phyloP scores from a whole-genome alignment of 1,139 yeast species.

The Suhomyces yuchorum region DNA sequence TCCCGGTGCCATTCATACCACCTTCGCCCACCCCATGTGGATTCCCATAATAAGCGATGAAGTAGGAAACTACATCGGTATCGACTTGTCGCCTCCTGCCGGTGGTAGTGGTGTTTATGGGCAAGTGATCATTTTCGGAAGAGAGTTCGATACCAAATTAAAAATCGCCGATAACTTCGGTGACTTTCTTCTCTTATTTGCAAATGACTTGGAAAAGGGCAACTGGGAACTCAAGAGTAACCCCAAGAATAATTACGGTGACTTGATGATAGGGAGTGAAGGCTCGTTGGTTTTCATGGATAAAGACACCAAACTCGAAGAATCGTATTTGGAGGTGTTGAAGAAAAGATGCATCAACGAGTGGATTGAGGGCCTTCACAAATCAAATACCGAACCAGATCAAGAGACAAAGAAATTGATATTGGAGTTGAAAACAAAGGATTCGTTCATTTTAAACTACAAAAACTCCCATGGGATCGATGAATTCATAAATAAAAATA shows the following conservation, averaged over 20 bases:
- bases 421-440: constrained; percentile 25
- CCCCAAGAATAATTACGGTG: constrained; percentile 47
- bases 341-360: constrained; percentile 33
- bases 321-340: constrained; percentile 68
- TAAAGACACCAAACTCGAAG: constrained; percentile 44
- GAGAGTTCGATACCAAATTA: constrained; percentile 84
- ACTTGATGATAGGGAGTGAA: constrained; percentile 59
- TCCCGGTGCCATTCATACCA: constrained; percentile 65
- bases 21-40: constrained; percentile 88
- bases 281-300: constrained; percentile 74
- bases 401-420: constrained; percentile 26
- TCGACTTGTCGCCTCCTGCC: constrained; percentile 84
- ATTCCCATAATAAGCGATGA: constrained; percentile 86
- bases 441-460: constrained; percentile 16
- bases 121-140: constrained; percentile 83
- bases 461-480: constrained; percentile 28
- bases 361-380: constrained; percentile 36
- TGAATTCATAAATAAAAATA: constrained; percentile 31
- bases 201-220: constrained; percentile 80
- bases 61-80: constrained; percentile 86
- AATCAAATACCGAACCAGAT: constrained; percentile 17
- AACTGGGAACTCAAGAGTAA: constrained; percentile 67
- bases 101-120: constrained; percentile 65
- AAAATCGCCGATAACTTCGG: constrained; percentile 84
- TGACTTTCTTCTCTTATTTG: constrained; percentile 74